Evolutionary conservation across 208 protist genomes (phyloP).

Genomic region (Leishmania braziliensis): DNA sequence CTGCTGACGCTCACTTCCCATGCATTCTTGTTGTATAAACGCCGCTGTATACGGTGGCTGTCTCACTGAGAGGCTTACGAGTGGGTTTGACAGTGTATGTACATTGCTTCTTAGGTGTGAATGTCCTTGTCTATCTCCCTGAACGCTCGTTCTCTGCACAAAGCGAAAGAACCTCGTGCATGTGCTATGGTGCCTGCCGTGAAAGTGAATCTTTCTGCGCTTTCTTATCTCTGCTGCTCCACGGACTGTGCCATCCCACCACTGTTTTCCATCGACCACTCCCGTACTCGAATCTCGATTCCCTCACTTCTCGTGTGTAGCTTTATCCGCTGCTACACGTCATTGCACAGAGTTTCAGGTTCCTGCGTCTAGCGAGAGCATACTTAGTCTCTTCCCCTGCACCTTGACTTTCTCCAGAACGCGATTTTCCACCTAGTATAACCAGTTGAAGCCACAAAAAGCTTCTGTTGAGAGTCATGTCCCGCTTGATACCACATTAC

Average conservation of each 20-base stretch:
- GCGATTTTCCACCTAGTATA: not conserved
- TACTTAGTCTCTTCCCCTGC: not conserved
- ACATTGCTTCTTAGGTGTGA: not conserved
- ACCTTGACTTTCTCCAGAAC: not conserved
- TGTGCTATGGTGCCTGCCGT: not conserved
- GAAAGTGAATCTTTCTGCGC: not conserved
- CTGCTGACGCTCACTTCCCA: no score
- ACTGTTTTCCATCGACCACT: not conserved
- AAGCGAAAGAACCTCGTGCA: not conserved
- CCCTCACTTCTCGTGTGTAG: not conserved
- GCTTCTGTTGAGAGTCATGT: constrained; percentile 35
- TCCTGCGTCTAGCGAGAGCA: not conserved
- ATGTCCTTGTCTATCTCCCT: not conserved
- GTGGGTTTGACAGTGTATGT: not conserved
- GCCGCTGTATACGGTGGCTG: not conserved
- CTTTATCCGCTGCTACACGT: not conserved
- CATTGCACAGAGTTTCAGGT: not conserved
- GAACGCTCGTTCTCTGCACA: not conserved
- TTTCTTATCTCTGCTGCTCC: not conserved
- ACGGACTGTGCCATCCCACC: not conserved
- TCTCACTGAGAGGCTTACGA: not conserved
- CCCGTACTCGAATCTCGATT: not conserved
- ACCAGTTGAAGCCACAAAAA: not conserved
- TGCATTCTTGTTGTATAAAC: not conserved
- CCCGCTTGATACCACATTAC: constrained; percentile 70